Percentiles rank a stretch among this genome's conserved stretches.
Evolutionary conservation across 495 filamentous ascomycete species (phyloP).

Genomic region (Annulohypoxylon moriforme): DNA sequence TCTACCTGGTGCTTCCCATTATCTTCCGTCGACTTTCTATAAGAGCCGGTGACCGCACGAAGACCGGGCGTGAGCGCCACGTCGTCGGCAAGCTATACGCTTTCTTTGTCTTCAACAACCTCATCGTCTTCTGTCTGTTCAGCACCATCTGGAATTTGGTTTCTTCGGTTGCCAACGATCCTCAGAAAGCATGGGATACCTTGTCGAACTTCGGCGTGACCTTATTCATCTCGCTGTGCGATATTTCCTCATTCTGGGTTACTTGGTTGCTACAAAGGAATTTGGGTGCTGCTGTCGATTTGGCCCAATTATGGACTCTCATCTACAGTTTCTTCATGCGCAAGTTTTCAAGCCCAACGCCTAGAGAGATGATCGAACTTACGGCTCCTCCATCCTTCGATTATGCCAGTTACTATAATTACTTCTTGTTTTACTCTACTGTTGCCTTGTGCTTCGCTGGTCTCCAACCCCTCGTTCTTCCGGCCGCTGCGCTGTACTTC

Average conservation of each 20-base stretch:
- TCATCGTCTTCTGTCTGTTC: conserved; percentile 94
- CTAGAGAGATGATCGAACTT: conserved; percentile 91
- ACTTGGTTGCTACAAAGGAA: conserved; percentile 93
- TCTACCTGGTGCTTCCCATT: conserved; percentile 89
- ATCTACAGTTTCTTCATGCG: conserved; percentile 83
- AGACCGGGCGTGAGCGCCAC: conserved; percentile 92
- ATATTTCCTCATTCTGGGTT: conserved; percentile 91
- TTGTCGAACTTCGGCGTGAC: conserved; percentile 71
- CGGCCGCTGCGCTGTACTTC: conserved; percentile 91
- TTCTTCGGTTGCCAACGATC: conserved; percentile 67
- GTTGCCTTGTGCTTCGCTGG: conserved; percentile 87
- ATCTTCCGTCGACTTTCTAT: conserved; percentile 87
- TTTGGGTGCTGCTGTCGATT: conserved; percentile 87
- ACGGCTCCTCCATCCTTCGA: conserved; percentile 94
- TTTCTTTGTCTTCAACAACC: conserved; percentile 98
- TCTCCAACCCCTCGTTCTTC: conserved; percentile 90
- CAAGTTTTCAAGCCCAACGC: conserved; percentile 87
- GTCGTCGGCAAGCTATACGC: conserved; percentile 91
- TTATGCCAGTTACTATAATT: conserved; percentile 96
- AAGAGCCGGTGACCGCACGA: conserved; percentile 84
- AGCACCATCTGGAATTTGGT: conserved; percentile 79
- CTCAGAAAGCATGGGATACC: conserved; percentile 70
- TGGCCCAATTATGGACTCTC: conserved; percentile 84
- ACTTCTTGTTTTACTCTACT: conserved; percentile 93
- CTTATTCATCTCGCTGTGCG: conserved; percentile 76